Base-by-base conservation (phyloP, 2,329 filamentous ascomycete genomes). In the Dendrostoma leiphaemia region DNA sequence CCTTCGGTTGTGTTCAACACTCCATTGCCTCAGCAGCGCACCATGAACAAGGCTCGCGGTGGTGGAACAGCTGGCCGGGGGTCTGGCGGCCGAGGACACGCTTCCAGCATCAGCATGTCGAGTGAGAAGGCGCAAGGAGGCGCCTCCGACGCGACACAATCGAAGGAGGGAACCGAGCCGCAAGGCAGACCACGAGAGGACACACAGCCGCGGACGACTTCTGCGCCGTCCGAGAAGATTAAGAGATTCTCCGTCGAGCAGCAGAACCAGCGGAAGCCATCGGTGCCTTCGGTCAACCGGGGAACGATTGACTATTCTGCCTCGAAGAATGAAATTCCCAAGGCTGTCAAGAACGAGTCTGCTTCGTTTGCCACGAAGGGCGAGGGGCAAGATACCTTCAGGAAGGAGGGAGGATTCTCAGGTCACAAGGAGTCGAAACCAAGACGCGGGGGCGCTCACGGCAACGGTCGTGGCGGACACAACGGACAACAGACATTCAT, bases 1-100 rank as follows among this genome's bases (percentile, higher is more conserved):
- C 93, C 91, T 8, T 88, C 84, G 13, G 91, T 94, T 46, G 86
- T 86, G 54, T 97, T 96, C 71, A 88, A 90, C 68, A 97, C 94
- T 1, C 90, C 89, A 26, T 70, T 96, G 37, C 84, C 86, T 13
- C 73, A 71, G 43, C 78, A 80, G 58, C 72, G 73, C 51, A 68
- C 76, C 29, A 31, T 53, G 19, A 47, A 40, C 37, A 81, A 79
- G 59, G 71, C 76, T 40, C 75, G 81, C 26, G 77, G 78, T 15
- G 78, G 79, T 54, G 71, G 71, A 48, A 73, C 77, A 34, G 70
- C 71, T 40, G 70, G 72, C 24, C 73, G 74, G 26, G 71, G 73
- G 32, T 57, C 60, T 31, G 63, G 63, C 34, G 62, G 64, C 44
- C 51, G 64, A 4, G 64, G 64, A 37, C 53, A 54, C 17, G 47